Base-by-base conservation (phyloP, 2,329 filamentous ascomycete species). In the Ophiostoma sp. region DNA sequence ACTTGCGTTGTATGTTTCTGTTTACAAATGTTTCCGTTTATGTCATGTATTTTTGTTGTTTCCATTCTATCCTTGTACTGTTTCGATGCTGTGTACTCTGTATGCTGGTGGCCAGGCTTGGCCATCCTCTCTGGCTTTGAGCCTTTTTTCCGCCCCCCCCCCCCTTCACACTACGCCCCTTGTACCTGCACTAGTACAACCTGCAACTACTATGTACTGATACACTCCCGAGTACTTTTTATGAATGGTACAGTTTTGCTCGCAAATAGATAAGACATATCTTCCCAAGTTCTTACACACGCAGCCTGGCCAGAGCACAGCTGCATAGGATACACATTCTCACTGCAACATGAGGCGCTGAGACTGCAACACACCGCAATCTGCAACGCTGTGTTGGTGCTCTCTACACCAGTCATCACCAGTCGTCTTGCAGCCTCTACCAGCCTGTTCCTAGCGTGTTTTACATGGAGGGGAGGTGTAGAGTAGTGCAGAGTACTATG, bases 381-480 rank as follows among this genome's bases (percentile, higher is more conserved):
- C 52, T n/a, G 52, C 62, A 66, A 33, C 27, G 62, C 68, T 67
- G 48, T 70, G 69, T 52, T 68, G 54, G 65, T 57, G 52, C 52
- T 27, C 52, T 57, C 52, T 57, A 27, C 36, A 27, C 31, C 39
- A 65, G 57, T 67, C 69, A 10, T 41, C 20, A 10, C 35, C 69
- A 62, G 64, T 70, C 69, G 52, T 68, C 36, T 6, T 41, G 65
- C 54, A 68, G 39, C 52, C 36, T 62, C 54, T 67, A 52, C 35
- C 41, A 52, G 39, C 65, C 48, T 33, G 20, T 7, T 36, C 41
- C 35, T 68, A 66, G 69, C 69, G 69, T 68, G 69, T 70, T 70
- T 70, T 70, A 70, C 69, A 48, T 54, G 66, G 67, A 68, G 41
- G 69, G 66, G 66, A 65, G 54, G 11, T 62, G 27, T 31, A 44